Evolutionary conservation across 495 filamentous ascomycete genomes (phyloP).

Genomic region (Neurospora sp.): DNA sequence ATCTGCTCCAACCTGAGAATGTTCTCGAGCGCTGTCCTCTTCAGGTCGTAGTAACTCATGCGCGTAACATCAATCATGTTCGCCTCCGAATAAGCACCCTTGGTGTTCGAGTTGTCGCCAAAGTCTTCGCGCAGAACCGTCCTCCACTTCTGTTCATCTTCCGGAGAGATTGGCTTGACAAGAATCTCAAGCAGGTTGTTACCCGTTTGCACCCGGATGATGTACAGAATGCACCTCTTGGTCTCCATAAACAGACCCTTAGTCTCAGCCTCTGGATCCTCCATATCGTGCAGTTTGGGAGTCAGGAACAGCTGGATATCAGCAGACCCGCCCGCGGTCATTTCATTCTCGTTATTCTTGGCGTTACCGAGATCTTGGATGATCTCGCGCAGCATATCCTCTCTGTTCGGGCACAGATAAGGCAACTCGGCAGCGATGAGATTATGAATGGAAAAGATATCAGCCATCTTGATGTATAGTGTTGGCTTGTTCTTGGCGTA

Average conservation of each 20-base stretch:
- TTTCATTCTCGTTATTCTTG: conserved; percentile 88
- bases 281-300: conserved; percentile 79
- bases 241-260: conserved; percentile 96
- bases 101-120: conserved; percentile 52
- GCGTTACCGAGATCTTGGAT: conserved; percentile 88
- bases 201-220: conserved; percentile 94
- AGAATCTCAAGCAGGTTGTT: conserved; percentile 88
- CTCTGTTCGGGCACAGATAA: conserved; percentile 62
- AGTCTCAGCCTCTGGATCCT: conserved; percentile 85
- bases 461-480: conserved; percentile 95
- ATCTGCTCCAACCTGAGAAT: conserved; percentile 77
- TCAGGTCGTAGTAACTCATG: conserved; percentile 86
- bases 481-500: conserved; percentile 94
- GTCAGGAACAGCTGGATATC: conserved; percentile 90
- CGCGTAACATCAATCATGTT: conserved; percentile 81
- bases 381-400: conserved; percentile 85
- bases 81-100: conserved; percentile 83
- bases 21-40: conserved; percentile 87
- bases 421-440: conserved; percentile 72
- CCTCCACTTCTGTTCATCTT: conserved; percentile 87
- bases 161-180: conserved; percentile 72
- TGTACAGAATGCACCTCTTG: conserved; percentile 93
- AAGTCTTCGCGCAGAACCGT: conserved; percentile 77
- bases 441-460: conserved; percentile 93
- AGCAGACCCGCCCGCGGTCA: conserved; percentile 73